A percentile compares a stretch with the other conserved stretches of the same genome.
Evolutionary conservation across 2,329 filamentous ascomycete genomes (phyloP).

Genomic region (Aspergillus arachidicola): DNA sequence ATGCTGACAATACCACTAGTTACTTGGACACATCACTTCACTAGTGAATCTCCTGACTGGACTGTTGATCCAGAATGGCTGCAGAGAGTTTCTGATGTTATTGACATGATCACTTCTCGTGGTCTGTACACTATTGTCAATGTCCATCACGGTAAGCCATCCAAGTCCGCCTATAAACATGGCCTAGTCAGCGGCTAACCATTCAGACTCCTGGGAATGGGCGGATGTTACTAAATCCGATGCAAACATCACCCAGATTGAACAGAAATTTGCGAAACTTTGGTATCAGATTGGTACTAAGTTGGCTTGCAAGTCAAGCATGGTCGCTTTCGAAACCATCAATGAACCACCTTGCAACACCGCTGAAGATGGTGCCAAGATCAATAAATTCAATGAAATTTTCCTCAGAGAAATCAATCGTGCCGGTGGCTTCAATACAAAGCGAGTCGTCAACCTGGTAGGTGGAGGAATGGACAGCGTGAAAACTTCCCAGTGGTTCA

Average conservation of each 20-base stretch:
- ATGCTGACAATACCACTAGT: conserved; percentile 38
- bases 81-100: conserved; percentile 59
- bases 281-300: conserved; percentile 62
- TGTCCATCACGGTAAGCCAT: conserved; percentile 54
- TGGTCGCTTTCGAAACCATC: conserved; percentile 61
- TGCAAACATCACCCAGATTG: conserved; percentile 55
- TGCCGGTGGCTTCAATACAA: conserved; percentile 58
- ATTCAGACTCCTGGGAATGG: conserved; percentile 58
- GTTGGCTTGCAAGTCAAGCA: conserved; percentile 57
- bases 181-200: conserved; percentile 3
- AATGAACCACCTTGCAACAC: conserved; percentile 61
- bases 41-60: conserved; percentile 53
- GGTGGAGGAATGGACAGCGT: conserved; percentile 54
- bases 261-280: conserved; percentile 58
- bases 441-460: conserved; percentile 60
- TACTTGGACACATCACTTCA: conserved; percentile 62
- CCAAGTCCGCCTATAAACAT: background rate
- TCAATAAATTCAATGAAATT: conserved; percentile 60
- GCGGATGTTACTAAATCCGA: conserved; percentile 52
- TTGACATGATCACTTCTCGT: conserved; percentile 57
- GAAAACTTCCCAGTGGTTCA: conserved; percentile 60
- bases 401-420: conserved; percentile 58
- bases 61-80: conserved; percentile 59
- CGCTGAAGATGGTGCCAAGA: conserved; percentile 51
- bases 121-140: conserved; percentile 60